phyloP scores from a whole-genome alignment of 1,284 basidiomycete genomes.

The Cutaneotrichosporon cutaneum region DNA sequence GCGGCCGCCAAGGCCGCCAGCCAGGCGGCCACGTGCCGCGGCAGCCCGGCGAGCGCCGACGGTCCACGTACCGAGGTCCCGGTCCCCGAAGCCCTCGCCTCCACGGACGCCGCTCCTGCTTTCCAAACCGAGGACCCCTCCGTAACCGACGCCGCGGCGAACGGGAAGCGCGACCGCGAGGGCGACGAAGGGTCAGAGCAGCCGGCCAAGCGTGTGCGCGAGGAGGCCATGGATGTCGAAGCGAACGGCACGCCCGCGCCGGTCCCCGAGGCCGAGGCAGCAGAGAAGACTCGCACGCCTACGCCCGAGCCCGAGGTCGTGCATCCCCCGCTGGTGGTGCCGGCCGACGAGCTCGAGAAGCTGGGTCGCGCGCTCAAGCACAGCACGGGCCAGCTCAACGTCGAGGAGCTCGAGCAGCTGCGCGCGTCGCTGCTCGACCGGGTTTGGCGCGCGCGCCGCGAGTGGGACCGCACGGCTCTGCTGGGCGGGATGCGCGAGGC shows the following conservation, averaged over 20 bases:
- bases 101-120: conserved; percentile 16
- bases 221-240: conserved; percentile 57
- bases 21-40: conserved; percentile 62
- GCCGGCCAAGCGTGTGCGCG: conserved; percentile 66
- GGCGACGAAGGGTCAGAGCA: conserved; percentile 31
- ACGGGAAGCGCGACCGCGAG: conserved; percentile 31
- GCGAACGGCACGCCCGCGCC: conserved; percentile 9
- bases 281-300: conserved; percentile 3
- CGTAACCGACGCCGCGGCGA: conserved; percentile 14
- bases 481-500: conserved; percentile 58
- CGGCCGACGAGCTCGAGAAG: conserved; percentile 22
- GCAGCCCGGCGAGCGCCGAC: conserved; percentile 5
- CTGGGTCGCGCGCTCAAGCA: conserved; percentile 30
- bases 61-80: conserved; percentile 2
- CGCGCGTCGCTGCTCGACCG: conserved; percentile 76
- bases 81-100: conserved; percentile 11
- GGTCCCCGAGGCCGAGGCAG: not conserved
- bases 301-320: conserved; percentile 12
- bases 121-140: no score
- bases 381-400: conserved; percentile 61
- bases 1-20: conserved; percentile 70
- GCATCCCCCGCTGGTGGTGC: conserved; percentile 44
- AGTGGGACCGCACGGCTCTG: conserved; percentile 77
- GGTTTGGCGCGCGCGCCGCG: conserved; percentile 74
- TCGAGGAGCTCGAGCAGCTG: conserved; percentile 92